Conservation (phyloP, 345 rosid species). For the Pseudoturritis turrita region DNA sequence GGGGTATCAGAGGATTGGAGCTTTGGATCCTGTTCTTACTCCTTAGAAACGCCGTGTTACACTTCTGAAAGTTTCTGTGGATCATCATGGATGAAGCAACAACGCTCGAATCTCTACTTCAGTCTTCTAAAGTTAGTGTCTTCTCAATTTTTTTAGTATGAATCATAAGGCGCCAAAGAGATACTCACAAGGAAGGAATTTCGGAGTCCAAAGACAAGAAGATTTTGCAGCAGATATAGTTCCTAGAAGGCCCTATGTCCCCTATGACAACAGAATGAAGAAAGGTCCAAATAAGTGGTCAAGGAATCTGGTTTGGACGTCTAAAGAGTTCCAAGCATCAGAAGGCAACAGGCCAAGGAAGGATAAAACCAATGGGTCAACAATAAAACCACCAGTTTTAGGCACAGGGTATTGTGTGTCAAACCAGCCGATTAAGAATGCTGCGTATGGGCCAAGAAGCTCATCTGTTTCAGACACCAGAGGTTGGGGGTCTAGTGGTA, state of each 20-base stretch:
- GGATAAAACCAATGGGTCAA: neutral
- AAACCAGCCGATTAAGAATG: neutral
- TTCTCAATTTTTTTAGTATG: constrained; percentile 29
- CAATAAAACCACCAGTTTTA: neutral
- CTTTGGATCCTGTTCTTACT: neutral
- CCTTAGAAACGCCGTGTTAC: neutral
- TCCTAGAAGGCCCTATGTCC: constrained; percentile 11
- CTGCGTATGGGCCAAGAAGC: neutral
- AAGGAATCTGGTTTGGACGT: constrained; percentile 31
- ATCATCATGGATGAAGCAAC: constrained; percentile 31
- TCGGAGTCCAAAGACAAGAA: constrained; percentile 10
- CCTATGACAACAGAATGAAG: neutral
- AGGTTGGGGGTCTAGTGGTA: neutral
- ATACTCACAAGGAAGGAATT: constrained; percentile 6
- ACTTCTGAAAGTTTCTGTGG: neutral
- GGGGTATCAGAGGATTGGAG: constrained; percentile 6
- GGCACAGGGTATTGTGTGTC: neutral
- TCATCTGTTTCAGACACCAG: neutral
- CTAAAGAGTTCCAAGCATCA: neutral
- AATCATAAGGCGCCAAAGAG: constrained; percentile 26
- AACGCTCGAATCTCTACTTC: neutral
- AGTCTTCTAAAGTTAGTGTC: constrained; percentile 22
- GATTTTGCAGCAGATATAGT: constrained; percentile 8
- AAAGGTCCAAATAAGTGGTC: constrained; percentile 8
- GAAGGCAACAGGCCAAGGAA: constrained; percentile 2